Base-by-base conservation (phyloP, 176 grass and related monocot genomes). In the Oryza meridionalis region DNA sequence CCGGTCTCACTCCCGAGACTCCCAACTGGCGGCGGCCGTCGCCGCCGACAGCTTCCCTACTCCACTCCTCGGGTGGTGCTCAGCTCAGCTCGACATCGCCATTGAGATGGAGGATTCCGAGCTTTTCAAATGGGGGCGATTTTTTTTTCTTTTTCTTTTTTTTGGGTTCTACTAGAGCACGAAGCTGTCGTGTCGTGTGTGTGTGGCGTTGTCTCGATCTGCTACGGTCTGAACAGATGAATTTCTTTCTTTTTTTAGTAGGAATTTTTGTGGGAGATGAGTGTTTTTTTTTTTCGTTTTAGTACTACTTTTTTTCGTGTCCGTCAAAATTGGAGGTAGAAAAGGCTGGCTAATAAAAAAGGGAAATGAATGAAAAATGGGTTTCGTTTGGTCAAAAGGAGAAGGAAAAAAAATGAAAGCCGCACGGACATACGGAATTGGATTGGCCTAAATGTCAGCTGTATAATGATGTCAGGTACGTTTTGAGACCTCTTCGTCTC, bases 91-190 rank as follows among this genome's bases (percentile, higher is more conserved):
- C 25, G 16, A 49, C 77, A 49, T 42, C 77, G 76, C 38, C 59
- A 78, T 44, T 65, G 42, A 78, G 61, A 45, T 16, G 75, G 42
- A 62, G 38, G 38, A 79, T 79, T 67, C 45, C 21, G 55, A n/a
- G 19, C 55, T 1, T 61, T 61, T 61, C 16, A 17, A 55, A 55
- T 19, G 6, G 50, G 50, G 16, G 5, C 46, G 13, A 49, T 47
- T 45, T 44, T 44, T 31, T 31, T 31, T 2, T 31, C 3, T 47
- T 47, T 49, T 49, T 15, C 1, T n/a, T 22, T 22, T 22, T 58
- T 22, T 61, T 22, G 2, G 29, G 29, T 31, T 31, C 29, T 31
- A 31, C 55, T 61, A 22, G 53, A 58, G 53, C 53, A 5, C 2
- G 19, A 58, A 5, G 53, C 53, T 19, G 17, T 11, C 17, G 17